phyloP scores from a whole-genome alignment of 441 rosid genomes.

The Omphalea diandra region DNA sequence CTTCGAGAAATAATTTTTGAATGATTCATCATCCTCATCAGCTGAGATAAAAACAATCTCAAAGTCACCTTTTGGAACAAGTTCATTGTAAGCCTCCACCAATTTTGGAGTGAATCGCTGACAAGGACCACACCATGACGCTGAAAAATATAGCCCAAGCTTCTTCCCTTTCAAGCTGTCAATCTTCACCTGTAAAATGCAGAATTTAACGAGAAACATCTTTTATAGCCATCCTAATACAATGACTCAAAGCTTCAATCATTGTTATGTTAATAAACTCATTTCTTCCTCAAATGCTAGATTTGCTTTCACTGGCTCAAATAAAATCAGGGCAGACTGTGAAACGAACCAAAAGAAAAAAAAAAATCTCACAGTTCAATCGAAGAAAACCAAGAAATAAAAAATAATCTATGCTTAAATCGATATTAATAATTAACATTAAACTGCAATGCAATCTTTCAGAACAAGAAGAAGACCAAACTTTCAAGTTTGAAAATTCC shows the following conservation, averaged over 20 bases:
- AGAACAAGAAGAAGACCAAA: not conserved
- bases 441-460: not conserved
- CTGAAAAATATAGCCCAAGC: slow-evolving; percentile 70
- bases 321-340: not conserved
- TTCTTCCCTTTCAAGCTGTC: slow-evolving; percentile 66
- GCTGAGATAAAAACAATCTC: slow-evolving; percentile 62
- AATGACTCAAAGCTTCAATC: not conserved
- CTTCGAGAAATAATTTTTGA: slow-evolving; percentile 50
- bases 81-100: slow-evolving; percentile 50
- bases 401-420: not conserved
- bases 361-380: not conserved
- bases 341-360: not conserved
- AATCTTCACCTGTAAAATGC: slow-evolving; percentile 48
- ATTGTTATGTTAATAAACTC: not conserved
- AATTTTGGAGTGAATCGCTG: slow-evolving; percentile 54
- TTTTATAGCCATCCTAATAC: not conserved
- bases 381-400: not conserved
- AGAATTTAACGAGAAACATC: not conserved
- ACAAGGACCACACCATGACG: slow-evolving; percentile 79
- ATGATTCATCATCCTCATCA: slow-evolving; percentile 52
- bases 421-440: no score
- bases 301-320: not conserved
- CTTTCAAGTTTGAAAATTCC: not conserved
- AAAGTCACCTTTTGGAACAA: slow-evolving; percentile 44
- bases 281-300: not conserved